phyloP scores from a whole-genome alignment of 495 filamentous ascomycete genomes.

The Penicillium parvum region DNA sequence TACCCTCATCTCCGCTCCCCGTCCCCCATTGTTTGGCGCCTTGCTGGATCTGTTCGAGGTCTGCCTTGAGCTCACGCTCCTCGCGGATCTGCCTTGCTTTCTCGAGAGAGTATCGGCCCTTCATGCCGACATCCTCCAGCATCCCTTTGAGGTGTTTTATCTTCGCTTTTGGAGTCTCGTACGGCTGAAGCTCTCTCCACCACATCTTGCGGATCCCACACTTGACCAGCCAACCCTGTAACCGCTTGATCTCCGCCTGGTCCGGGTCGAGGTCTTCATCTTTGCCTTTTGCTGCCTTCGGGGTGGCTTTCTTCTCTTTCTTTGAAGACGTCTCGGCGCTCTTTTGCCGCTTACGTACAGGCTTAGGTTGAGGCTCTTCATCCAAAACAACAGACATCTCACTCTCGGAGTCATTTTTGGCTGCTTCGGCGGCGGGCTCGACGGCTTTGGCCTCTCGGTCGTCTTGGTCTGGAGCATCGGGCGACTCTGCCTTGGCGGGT shows the following conservation, averaged over 20 bases:
- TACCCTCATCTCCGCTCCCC: slow-evolving; percentile 34
- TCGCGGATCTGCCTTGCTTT: slow-evolving; percentile 85
- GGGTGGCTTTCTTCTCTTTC: slow-evolving; percentile 29
- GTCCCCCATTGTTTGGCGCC: slow-evolving; percentile 74
- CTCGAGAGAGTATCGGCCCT: slow-evolving; percentile 75
- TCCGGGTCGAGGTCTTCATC: slow-evolving; percentile 56
- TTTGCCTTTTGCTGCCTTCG: slow-evolving; percentile 28
- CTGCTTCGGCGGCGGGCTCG: slow-evolving; percentile 25
- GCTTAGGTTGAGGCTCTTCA: slow-evolving; percentile 57
- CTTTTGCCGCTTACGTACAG: slow-evolving; percentile 44
- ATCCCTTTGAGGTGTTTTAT: slow-evolving; percentile 74
- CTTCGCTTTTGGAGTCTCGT: slow-evolving; percentile 71
- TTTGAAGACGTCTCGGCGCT: slow-evolving; percentile 27
- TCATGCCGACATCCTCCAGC: slow-evolving; percentile 80
- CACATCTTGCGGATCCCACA: slow-evolving; percentile 95
- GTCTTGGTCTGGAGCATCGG: slow-evolving; percentile 25
- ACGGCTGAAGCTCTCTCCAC: slow-evolving; percentile 73
- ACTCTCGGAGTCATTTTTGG: slow-evolving; percentile 61
- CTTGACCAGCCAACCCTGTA: slow-evolving; percentile 83
- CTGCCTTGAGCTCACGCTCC: slow-evolving; percentile 70
- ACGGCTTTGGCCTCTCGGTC: slow-evolving; percentile 16
- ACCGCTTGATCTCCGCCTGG: slow-evolving; percentile 80
- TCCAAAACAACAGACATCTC: slow-evolving; percentile 77
- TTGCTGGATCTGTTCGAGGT: slow-evolving; percentile 76
- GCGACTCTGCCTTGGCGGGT: slow-evolving; percentile 17